phyloP scores from a whole-genome alignment of 495 filamentous ascomycete species.

The Cladorrhinum samala region DNA sequence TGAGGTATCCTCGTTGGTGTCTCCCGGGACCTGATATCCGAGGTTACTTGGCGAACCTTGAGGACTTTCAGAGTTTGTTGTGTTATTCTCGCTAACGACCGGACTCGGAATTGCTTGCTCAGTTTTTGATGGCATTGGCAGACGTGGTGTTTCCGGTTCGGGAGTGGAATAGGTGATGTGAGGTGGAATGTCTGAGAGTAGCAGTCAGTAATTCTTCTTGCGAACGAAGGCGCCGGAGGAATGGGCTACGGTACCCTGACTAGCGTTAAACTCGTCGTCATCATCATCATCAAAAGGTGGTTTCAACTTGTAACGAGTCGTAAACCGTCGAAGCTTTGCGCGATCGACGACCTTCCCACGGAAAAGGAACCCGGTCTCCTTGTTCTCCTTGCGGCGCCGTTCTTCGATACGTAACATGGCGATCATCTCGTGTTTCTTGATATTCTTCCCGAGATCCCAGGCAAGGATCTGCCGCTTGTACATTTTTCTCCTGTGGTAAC shows the following conservation, averaged over 20 bases:
- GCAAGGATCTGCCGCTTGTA: slow-evolving; percentile 25
- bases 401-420: slow-evolving; percentile 19
- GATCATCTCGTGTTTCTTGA: slow-evolving; percentile 16
- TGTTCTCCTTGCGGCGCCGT: slow-evolving; percentile 14
- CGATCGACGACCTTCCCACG: slow-evolving; percentile 7
- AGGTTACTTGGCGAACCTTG: no score
- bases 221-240: no score
- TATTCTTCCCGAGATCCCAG: slow-evolving; percentile 26
- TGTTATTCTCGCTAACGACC: neutral
- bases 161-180: neutral
- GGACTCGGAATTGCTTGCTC: neutral
- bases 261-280: no score
- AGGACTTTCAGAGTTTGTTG: no score
- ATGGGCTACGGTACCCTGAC: no score
- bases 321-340: slow-evolving; percentile 17
- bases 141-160: neutral
- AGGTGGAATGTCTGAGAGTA: neutral
- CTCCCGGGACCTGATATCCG: no score
- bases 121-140: neutral
- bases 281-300: no score
- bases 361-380: slow-evolving; percentile 13
- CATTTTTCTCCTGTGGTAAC: slow-evolving; percentile 14
- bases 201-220: slow-evolving; percentile 2
- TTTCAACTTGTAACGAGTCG: slow-evolving; percentile 10
- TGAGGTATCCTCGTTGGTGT: neutral